Conservation (phyloP, 1,139 yeast genomes). For the Yamadazyma kanchanaburiensis region DNA sequence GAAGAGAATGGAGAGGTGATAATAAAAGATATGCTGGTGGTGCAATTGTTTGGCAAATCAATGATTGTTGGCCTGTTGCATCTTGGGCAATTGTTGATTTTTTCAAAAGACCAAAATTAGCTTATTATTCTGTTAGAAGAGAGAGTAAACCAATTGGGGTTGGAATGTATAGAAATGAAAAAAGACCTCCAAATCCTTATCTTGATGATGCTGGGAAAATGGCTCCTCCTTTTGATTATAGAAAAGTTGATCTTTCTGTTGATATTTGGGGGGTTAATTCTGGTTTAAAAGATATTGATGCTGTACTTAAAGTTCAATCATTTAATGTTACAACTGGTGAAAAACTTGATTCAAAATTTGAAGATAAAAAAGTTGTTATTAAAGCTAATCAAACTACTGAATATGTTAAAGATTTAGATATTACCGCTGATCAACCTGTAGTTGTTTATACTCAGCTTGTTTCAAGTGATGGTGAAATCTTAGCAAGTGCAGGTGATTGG, state of each 20-base stretch:
- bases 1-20: conserved; percentile 40
- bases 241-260: conserved; percentile 13
- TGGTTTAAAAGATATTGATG: conserved; percentile 17
- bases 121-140: conserved; percentile 44
- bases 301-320: conserved; percentile 23
- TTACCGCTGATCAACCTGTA: conserved; percentile 16
- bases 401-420: conserved; percentile 13
- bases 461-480: conserved; percentile 11
- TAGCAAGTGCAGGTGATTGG: conserved; percentile 45
- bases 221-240: conserved; percentile 16
- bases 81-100: conserved; percentile 47
- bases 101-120: conserved; percentile 37
- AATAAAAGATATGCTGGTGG: conserved; percentile 35
- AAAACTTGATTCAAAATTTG: conserved; percentile 12
- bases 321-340: conserved; percentile 30
- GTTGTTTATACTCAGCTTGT: conserved; percentile 20
- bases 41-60: conserved; percentile 48
- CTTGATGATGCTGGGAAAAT: conserved; percentile 20
- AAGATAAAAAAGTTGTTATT: conserved; percentile 17
- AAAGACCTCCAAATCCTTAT: conserved; percentile 14
- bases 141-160: conserved; percentile 33
- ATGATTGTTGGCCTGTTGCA: conserved; percentile 52
- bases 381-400: conserved; percentile 34
- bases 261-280: conserved; percentile 46
- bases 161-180: conserved; percentile 30